Conservation (phyloP, 2,329 filamentous ascomycete species). For the Lecanicillium sp. region DNA sequence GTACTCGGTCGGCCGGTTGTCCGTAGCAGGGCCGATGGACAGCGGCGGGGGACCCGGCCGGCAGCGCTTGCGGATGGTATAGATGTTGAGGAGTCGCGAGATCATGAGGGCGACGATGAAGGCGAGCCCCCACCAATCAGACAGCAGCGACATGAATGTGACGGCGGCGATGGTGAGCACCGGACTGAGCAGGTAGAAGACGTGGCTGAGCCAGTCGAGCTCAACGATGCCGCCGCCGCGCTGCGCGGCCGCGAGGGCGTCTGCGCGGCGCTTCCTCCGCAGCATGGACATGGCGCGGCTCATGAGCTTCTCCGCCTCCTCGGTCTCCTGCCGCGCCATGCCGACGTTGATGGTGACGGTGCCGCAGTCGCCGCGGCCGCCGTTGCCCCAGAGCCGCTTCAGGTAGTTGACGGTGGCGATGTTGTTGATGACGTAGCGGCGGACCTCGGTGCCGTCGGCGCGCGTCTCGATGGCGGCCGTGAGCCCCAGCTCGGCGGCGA, state of each 20-base stretch:
- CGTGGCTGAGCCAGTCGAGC: constrained; percentile 41
- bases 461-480: constrained; percentile 31
- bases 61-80: constrained; percentile 48
- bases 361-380: constrained; percentile 10
- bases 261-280: not conserved
- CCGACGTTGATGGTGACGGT: constrained; percentile 26
- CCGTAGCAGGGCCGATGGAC: constrained; percentile 6
- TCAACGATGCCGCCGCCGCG: constrained; percentile 24
- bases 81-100: constrained; percentile 50
- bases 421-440: constrained; percentile 38
- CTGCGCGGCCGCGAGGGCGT: constrained; percentile 1
- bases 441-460: constrained; percentile 22
- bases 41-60: not conserved
- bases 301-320: constrained; percentile 18
- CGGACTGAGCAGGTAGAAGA: constrained; percentile 43
- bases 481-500: constrained; percentile 20
- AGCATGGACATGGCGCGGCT: constrained; percentile 4
- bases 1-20: constrained; percentile 34
- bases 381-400: constrained; percentile 23
- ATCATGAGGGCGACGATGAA: constrained; percentile 44
- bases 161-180: constrained; percentile 39
- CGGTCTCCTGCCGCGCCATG: constrained; percentile 15
- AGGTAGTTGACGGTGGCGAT: constrained; percentile 46
- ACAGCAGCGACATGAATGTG: constrained; percentile 39
- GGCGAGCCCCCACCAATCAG: constrained; percentile 47